Percentiles rank a stretch among this genome's conserved stretches.
Conservation (phyloP, 345 rosid genomes). For the Geranium brycei region DNA sequence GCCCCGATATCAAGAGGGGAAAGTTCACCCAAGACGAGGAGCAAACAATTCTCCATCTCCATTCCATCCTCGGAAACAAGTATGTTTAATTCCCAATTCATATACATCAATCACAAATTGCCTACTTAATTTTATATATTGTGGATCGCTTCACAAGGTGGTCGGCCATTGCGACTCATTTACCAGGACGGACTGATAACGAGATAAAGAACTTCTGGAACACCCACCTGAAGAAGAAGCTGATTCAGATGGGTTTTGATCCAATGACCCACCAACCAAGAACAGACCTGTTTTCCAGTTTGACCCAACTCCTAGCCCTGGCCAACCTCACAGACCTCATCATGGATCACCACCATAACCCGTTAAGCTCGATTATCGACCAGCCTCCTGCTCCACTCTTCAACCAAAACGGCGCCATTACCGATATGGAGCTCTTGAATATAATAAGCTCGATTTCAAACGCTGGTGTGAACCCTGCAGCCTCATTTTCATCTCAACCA, state of each 20-base stretch:
- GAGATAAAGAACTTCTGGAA: slow-evolving; percentile 68
- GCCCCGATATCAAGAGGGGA: slow-evolving; percentile 76
- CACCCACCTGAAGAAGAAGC: slow-evolving; percentile 57
- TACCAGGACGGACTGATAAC: slow-evolving; percentile 55
- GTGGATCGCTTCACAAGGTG: slow-evolving; percentile 37
- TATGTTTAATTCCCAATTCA: slow-evolving; percentile 9
- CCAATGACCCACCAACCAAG: slow-evolving; percentile 72
- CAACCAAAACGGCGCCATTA: slow-evolving; percentile 14
- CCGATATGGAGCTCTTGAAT: slow-evolving; percentile 29
- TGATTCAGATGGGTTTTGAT: slow-evolving; percentile 75
- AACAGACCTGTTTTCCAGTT: slow-evolving; percentile 42
- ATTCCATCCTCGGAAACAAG: slow-evolving; percentile 74
- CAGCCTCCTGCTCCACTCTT: slow-evolving; percentile 22
- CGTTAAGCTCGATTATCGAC: slow-evolving; percentile 4
- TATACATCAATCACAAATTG: too few species aligned
- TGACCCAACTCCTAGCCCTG: slow-evolving; percentile 49
- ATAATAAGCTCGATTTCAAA: slow-evolving; percentile 11
- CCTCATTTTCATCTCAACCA: slow-evolving; percentile 28
- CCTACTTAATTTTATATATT: too few species aligned
- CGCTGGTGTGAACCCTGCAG: slow-evolving; percentile 7
- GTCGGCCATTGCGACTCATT: slow-evolving; percentile 56
- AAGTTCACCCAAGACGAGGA: slow-evolving; percentile 70
- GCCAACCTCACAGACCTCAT: slow-evolving; percentile 36
- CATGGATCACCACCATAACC: slow-evolving; percentile 7
- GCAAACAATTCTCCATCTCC: slow-evolving; percentile 63